Evolutionary conservation across 495 filamentous ascomycete genomes (phyloP), one percentile per base, ranked within the genome.

Genomic region (Aspergillus kassunensis): DNA sequence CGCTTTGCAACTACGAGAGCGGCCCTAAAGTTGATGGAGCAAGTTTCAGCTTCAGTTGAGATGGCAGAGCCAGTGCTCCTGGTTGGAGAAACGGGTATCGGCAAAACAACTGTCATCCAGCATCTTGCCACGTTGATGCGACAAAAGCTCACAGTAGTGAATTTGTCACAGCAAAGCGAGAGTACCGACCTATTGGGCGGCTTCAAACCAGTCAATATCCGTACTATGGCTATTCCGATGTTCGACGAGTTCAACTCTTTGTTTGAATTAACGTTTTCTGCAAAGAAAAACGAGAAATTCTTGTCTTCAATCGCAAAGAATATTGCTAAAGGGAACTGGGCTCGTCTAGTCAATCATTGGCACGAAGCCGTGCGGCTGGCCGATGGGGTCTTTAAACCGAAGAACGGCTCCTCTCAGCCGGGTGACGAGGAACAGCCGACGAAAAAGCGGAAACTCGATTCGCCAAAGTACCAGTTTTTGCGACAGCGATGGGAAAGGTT

Each of bases 121-220:
- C 90, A 96, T 58, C 74, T 99, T 50, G 91, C 95, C 3, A 82
- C 87, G 25, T 73, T 85, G 13, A 78, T 95, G 24, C 86, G 91
- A 0, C 84, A 86, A 54, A 90, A 90, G 55, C 79, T 99, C 3
- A 86, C 87, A 0, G 88, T 91, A 1, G 86, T 97, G 56, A 99
- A 99, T 64, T 64, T 99, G 59, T 97, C 95, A 0, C 95, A 99
- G 64, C 95, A 99, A 61, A 97, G 91, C 64, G 95, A 99, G 70
- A 88, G 84, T 33, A 85, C 90, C 20, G 95, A 99, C 71, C 70
- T 99, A 6, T 71, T 99, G 0, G 95, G 95, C 55, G 93, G 93
- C 2, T 97, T 93, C 73, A 97, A 97, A 64, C 95, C 95, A 2
- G 84, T 97, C 45, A 96, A 88, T 66, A 80, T 91, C 33, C 86